These are phyloP conservation scores for Rhinocladiella mackenziei DNA, from an alignment of 2,329 filamentous ascomycete species.

Conservation along the genomic window DNA sequence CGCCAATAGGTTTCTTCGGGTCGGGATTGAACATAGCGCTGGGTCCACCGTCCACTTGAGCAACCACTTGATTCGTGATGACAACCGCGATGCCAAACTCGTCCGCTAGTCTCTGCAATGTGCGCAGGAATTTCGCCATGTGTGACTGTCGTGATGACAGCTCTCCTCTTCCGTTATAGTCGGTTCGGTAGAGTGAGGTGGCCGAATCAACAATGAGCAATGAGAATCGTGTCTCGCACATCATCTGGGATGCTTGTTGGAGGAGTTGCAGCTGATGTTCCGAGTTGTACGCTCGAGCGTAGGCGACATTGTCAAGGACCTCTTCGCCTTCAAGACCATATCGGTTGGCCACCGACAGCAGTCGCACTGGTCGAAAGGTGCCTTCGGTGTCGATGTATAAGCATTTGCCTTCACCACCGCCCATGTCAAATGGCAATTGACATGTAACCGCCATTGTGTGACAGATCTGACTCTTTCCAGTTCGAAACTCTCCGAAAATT, in stretches of 20 bases:
- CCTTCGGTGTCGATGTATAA: slow-evolving; percentile 98
- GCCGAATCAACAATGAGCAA: slow-evolving; percentile 94
- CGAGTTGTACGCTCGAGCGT: slow-evolving; percentile 96
- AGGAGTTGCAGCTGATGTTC: slow-evolving; percentile 94
- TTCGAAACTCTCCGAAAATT: slow-evolving; percentile 95
- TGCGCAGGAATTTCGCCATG: slow-evolving; percentile 49
- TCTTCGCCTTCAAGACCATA: slow-evolving; percentile 95
- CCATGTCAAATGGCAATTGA: slow-evolving; percentile 97
- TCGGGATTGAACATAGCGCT: slow-evolving; percentile 99
- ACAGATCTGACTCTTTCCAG: slow-evolving; percentile 97
- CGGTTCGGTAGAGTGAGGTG: slow-evolving; percentile 90
- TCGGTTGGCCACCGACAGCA: slow-evolving; percentile 86
- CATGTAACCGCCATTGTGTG: slow-evolving; percentile 98
- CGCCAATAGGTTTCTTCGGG: slow-evolving; percentile 97
- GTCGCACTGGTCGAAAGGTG: slow-evolving; percentile 87
- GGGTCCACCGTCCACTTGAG: slow-evolving; percentile 93
- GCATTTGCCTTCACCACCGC: slow-evolving; percentile 95
- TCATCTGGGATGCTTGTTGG: slow-evolving; percentile 95
- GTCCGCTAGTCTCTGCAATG: slow-evolving; percentile 52
- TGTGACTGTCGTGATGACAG: slow-evolving; percentile 78
- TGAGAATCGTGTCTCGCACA: slow-evolving; percentile 98
- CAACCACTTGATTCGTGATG: slow-evolving; percentile 98
- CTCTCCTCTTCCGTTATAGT: slow-evolving; percentile 95
- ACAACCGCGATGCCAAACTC: slow-evolving; percentile 96
- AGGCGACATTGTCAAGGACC: slow-evolving; percentile 96